Base-by-base conservation (phyloP, 2,329 filamentous ascomycete genomes). In the Canariomyces notabilis region DNA sequence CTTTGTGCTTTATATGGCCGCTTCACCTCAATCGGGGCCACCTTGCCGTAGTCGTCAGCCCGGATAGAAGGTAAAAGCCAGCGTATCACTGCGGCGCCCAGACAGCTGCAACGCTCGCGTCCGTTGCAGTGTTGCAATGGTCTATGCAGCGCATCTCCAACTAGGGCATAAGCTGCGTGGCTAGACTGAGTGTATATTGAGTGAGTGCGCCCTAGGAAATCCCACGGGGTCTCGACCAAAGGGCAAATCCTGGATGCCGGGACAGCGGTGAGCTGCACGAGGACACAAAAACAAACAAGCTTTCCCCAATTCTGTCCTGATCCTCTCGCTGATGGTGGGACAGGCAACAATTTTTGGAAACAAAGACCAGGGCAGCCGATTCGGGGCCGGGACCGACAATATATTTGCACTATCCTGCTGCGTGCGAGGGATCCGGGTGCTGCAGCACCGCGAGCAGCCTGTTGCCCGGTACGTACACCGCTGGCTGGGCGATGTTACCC, bases 101-200 rank as follows among this genome's bases (percentile, higher is more conserved):
- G 46, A 33, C 40, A 41, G 46, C 46, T 36, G 45, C 32, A 42
- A 41, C 42, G 42, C 38, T 38, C 42, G 42, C 35, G 33, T 50
- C 45, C 38, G 35, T 48, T 42, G 49, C 43, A 50, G 50, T 42
- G 56, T 57, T 51, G 38, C 52, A 58, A 45, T 55, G 48, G 57
- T 48, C 48, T 56, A 52, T 52, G 48, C 46, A 46, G 34, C 46
- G 49, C 53, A 55, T 55, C 44, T 50, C 56, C 26, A 33, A 42
- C 16, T 48, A 43, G 42, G 49, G 44, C 45, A 37, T 45, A 26
- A 23, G 29, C 33, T 18, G 20, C 48, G 18, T 31, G 21, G 33
- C 23, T n/a, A n/a, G n/a, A n/a, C n/a, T n/a, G n/a, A n/a, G n/a
- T n/a, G n/a, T n/a, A n/a, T n/a, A n/a, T n/a, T n/a, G n/a, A n/a